A percentile compares a stretch with the other conserved stretches of the same genome.
Evolutionary conservation across 805 yeast species (phyloP).

Genomic region (Candida pini): DNA sequence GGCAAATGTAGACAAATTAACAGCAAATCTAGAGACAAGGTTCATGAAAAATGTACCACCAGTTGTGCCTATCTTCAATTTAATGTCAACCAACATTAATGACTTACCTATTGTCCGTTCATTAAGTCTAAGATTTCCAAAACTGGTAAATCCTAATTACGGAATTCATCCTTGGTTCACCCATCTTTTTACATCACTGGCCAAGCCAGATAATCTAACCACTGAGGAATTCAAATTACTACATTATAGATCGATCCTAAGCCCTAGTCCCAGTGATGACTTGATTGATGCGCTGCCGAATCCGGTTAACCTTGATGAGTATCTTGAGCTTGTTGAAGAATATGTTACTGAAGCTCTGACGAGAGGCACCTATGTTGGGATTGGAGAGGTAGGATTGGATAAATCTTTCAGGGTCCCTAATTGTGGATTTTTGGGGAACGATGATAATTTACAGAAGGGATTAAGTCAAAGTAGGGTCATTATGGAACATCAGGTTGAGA

Average conservation of each 20-base stretch:
- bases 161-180: constrained; percentile 94
- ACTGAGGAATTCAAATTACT: constrained; percentile 28
- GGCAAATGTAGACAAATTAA: too few relatives aligned
- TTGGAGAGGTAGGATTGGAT: constrained; percentile 94
- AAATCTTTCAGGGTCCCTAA: constrained; percentile 64
- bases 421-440: constrained; percentile 45
- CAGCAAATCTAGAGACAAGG: constrained; percentile 3
- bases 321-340: constrained; percentile 28
- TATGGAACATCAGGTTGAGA: constrained; percentile 57
- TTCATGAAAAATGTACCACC: constrained; percentile 2
- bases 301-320: constrained; percentile 43
- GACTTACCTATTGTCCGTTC: constrained; percentile 28
- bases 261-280: constrained; percentile 31
- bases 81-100: constrained; percentile 46
- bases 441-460: constrained; percentile 1
- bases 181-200: constrained; percentile 48
- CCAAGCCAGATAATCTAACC: constrained; percentile 6
- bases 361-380: constrained; percentile 27
- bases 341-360: constrained; percentile 24
- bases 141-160: constrained; percentile 38
- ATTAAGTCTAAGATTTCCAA: constrained; percentile 13
- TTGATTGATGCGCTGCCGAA: constrained; percentile 50
- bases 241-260: constrained; percentile 57
- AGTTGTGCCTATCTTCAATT: constrained; percentile 14
- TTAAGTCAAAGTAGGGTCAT: constrained; percentile 40